Conservation (phyloP, 2,329 filamentous ascomycete genomes). For the Endoconidiophora laricicola region DNA sequence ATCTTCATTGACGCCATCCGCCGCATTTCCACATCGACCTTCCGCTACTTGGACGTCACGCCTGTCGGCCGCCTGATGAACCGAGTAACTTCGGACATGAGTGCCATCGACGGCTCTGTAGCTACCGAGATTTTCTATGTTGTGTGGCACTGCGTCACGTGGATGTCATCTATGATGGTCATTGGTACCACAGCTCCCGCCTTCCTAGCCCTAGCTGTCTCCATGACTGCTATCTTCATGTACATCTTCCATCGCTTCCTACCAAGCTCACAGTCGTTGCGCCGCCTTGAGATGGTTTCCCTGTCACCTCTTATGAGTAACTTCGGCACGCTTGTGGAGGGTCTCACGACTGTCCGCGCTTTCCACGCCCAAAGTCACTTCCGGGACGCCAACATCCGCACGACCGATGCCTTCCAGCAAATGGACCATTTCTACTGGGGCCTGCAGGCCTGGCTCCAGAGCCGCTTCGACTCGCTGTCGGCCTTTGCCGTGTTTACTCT, state of each 20-base stretch:
- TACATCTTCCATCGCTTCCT: conserved; percentile 62
- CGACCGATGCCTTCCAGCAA: conserved; percentile 78
- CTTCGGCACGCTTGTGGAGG: conserved; percentile 74
- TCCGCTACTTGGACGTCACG: conserved; percentile 82
- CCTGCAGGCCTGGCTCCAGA: conserved; percentile 69
- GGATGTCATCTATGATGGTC: conserved; percentile 55
- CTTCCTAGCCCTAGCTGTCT: conserved; percentile 56
- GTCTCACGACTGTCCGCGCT: conserved; percentile 71
- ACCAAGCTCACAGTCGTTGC: conserved; percentile 66
- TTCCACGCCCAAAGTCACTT: conserved; percentile 67
- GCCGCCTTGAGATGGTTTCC: conserved; percentile 77
- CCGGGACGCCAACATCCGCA: conserved; percentile 60
- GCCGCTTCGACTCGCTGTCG: conserved; percentile 58
- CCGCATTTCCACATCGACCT: conserved; percentile 61
- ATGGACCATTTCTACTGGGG: conserved; percentile 96
- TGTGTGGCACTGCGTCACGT: conserved; percentile 53
- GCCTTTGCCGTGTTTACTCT: conserved; percentile 57
- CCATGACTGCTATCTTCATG: conserved; percentile 52
- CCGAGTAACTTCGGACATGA: conserved; percentile 76
- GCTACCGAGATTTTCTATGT: conserved; percentile 56
- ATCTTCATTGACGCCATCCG: conserved; percentile 60
- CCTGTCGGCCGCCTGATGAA: conserved; percentile 87
- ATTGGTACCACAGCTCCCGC: conserved; percentile 64
- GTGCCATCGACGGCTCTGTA: conserved; percentile 76
- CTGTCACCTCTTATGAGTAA: conserved; percentile 81